These are phyloP conservation scores for Coemansia sp. DNA, from an alignment of 192 early-diverging fungal species.

Conservation along the genomic window DNA sequence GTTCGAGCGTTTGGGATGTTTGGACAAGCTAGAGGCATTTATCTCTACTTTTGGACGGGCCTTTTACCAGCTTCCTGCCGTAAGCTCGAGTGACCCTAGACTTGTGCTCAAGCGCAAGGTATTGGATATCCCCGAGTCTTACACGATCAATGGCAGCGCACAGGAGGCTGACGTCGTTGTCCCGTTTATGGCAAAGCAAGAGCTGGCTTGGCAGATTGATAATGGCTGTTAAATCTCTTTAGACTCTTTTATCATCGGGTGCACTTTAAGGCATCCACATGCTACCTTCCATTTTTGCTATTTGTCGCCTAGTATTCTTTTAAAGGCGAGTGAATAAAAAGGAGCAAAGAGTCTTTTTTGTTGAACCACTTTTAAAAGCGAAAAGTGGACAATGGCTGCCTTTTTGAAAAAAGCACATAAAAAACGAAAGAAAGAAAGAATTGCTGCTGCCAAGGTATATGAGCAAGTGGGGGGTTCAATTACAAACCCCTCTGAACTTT, in stretches of 20 bases:
- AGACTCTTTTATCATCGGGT: not conserved
- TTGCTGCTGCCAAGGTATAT: not conserved
- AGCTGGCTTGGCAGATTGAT: conserved; percentile 66
- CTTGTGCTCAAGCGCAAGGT: conserved; percentile 35
- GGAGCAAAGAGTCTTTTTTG: not conserved
- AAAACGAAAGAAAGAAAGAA: not conserved
- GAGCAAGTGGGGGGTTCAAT: not conserved
- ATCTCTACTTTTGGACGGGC: conserved; percentile 80
- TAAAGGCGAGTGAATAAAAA: not conserved
- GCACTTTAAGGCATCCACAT: not conserved
- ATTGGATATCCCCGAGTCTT: conserved; percentile 30
- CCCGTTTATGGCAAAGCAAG: conserved; percentile 82
- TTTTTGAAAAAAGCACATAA: not conserved
- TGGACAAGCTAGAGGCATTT: conserved; percentile 82
- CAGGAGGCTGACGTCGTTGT: conserved; percentile 63
- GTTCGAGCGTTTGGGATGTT: conserved; percentile 83
- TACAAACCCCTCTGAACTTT: not conserved
- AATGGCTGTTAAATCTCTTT: not conserved
- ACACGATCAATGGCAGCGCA: conserved; percentile 9
- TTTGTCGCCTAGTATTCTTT: not conserved
- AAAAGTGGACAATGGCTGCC: not conserved
- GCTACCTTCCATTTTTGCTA: not conserved
- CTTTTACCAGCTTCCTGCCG: conserved; percentile 81
- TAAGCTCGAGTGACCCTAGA: conserved; percentile 21
- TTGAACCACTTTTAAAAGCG: not conserved